These are phyloP conservation scores for Diplocarpon rosae DNA, from an alignment of 2,329 filamentous ascomycete species.

Conservation along the genomic window DNA sequence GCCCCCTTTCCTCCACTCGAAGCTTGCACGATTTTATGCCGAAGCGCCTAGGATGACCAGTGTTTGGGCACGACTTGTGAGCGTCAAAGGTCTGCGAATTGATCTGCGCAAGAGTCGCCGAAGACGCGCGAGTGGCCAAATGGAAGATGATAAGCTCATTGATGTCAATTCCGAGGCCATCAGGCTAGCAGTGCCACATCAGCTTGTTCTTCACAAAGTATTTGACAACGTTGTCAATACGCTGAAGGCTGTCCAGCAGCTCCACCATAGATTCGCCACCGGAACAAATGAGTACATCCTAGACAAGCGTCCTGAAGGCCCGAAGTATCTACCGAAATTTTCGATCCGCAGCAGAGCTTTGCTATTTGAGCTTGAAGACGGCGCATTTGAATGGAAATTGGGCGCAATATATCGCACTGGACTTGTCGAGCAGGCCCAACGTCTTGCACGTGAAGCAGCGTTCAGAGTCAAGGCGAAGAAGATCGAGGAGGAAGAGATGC, in stretches of 20 bases:
- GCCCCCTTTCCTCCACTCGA: constrained; percentile 66
- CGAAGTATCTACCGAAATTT: constrained; percentile 78
- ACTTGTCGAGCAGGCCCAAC: constrained; percentile 78
- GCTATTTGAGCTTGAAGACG: constrained; percentile 88
- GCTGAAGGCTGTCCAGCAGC: constrained; percentile 74
- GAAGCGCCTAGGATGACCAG: constrained; percentile 72
- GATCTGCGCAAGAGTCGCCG: constrained; percentile 70
- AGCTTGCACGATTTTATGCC: constrained; percentile 74
- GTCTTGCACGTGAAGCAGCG: constrained; percentile 80
- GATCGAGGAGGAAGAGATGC: constrained; percentile 59
- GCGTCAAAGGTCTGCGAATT: constrained; percentile 67
- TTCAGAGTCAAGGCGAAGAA: constrained; percentile 81
- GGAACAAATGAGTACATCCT: constrained; percentile 82
- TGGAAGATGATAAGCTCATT: constrained; percentile 67
- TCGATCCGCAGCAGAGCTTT: constrained; percentile 73
- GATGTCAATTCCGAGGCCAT: constrained; percentile 81
- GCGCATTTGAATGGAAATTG: constrained; percentile 94
- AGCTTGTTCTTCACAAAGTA: constrained; percentile 78
- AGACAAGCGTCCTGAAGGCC: constrained; percentile 72
- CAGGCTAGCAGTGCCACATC: constrained; percentile 79
- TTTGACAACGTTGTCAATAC: constrained; percentile 91
- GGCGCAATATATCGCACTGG: constrained; percentile 89
- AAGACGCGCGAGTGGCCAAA: constrained; percentile 46
- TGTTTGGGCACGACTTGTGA: constrained; percentile 79
- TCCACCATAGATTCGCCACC: constrained; percentile 87